Evolutionary conservation across 345 rosid genomes (phyloP).

Genomic region (Arabidopsis arenosa): DNA sequence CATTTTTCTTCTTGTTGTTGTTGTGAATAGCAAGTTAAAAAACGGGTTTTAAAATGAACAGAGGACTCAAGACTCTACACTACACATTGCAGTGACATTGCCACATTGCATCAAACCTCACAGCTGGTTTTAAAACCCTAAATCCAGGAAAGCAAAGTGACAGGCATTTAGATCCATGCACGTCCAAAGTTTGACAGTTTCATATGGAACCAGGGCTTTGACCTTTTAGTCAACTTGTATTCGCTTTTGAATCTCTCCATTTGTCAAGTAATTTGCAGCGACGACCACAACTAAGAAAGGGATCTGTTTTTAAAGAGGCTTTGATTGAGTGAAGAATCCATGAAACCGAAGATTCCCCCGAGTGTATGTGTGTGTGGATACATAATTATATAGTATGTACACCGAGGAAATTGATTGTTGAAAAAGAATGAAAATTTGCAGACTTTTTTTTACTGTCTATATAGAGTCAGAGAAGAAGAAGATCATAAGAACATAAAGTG

Average conservation of each 20-base stretch:
- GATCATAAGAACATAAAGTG: conserved; percentile 29
- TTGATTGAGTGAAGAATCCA: conserved; percentile 3
- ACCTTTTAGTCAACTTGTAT: background rate
- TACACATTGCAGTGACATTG: conserved; percentile 20
- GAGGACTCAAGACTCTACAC: conserved; percentile 3
- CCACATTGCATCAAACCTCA: conserved; percentile 22
- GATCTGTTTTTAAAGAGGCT: background rate
- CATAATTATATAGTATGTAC: background rate
- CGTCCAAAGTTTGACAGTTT: background rate
- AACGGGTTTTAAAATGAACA: background rate
- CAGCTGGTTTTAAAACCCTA: conserved; percentile 34
- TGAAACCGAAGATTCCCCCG: background rate
- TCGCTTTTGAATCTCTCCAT: background rate
- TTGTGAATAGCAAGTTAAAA: background rate
- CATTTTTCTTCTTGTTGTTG: conserved; percentile 18
- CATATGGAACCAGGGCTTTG: background rate
- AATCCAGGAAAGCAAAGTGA: conserved; percentile 28
- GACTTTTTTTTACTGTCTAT: conserved; percentile 35
- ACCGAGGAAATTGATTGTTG: conserved; percentile 9
- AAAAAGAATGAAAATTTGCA: conserved; percentile 30
- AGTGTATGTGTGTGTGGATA: background rate
- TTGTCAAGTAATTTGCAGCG: background rate
- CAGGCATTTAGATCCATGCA: conserved; percentile 26
- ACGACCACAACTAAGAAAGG: background rate
- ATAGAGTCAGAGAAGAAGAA: conserved; percentile 38